phyloP scores from a whole-genome alignment of 1,139 yeast species.

The Hansenula sp. region DNA sequence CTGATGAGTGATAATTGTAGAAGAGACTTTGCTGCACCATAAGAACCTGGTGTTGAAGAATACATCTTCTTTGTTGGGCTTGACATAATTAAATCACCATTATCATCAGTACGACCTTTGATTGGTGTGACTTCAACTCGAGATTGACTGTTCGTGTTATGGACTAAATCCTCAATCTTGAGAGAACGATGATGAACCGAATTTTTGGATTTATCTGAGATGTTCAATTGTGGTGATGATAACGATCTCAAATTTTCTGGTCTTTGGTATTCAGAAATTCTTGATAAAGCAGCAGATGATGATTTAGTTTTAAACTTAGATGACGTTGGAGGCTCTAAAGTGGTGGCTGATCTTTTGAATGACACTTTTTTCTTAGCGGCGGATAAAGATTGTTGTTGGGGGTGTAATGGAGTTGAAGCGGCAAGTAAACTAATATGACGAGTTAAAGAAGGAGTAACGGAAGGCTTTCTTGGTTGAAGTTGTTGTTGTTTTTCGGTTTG shows the following conservation, averaged over 20 bases:
- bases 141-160: constrained; percentile 8
- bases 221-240: constrained; percentile 1
- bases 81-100: constrained; percentile 27
- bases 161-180: constrained; percentile 18
- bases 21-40: constrained; percentile 45
- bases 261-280: constrained; percentile 6
- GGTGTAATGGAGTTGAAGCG: constrained; percentile 31
- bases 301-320: background rate
- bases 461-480: background rate
- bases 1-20: constrained; percentile 29
- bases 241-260: constrained; percentile 1
- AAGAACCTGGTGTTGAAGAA: constrained; percentile 39
- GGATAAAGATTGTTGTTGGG: constrained; percentile 1
- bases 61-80: constrained; percentile 30
- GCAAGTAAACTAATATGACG: constrained; percentile 28
- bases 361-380: constrained; percentile 15
- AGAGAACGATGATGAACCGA: constrained; percentile 10
- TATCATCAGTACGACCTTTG: constrained; percentile 13
- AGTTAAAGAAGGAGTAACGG: constrained; percentile 18
- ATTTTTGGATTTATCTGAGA: too few relatives aligned
- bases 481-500: background rate
- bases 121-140: constrained; percentile 18
- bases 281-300: constrained; percentile 2
- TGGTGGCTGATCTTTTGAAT: constrained; percentile 9
- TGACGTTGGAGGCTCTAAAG: background rate